These are phyloP conservation scores for Epichloe uncinata DNA, from an alignment of 2,329 filamentous ascomycete genomes.

Conservation along the genomic window DNA sequence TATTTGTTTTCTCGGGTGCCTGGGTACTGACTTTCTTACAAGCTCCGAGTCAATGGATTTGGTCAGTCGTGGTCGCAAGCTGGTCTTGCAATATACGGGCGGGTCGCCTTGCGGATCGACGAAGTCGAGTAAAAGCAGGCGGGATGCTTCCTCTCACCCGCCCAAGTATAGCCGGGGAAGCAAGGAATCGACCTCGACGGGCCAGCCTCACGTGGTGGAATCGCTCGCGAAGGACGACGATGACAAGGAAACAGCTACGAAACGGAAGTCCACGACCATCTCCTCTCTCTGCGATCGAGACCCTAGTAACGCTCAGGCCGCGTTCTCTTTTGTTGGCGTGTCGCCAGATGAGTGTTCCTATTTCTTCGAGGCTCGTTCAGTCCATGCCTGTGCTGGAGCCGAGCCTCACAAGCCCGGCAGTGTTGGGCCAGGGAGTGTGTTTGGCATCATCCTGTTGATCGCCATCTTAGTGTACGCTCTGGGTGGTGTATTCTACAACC, in stretches of 20 bases:
- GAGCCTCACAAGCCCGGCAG: constrained; percentile 61
- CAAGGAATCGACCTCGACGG: neutral
- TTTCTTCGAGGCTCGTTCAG: constrained; percentile 83
- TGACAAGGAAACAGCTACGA: constrained; percentile 11
- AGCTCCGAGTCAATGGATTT: constrained; percentile 37
- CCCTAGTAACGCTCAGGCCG: constrained; percentile 51
- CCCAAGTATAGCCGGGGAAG: neutral
- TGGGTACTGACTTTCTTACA: neutral
- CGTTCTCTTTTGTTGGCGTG: constrained; percentile 68
- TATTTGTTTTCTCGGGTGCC: neutral
- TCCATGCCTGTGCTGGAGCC: constrained; percentile 59
- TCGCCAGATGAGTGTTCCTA: constrained; percentile 88
- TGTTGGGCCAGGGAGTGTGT: constrained; percentile 61
- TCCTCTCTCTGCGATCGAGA: constrained; percentile 89
- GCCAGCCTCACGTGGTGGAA: constrained; percentile 7
- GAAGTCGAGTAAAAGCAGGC: constrained; percentile 21
- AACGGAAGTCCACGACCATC: constrained; percentile 71
- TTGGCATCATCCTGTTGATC: constrained; percentile 68
- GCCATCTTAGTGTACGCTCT: constrained; percentile 80
- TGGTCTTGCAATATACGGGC: constrained; percentile 63
- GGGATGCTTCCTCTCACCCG: neutral
- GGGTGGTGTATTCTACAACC: constrained; percentile 89
- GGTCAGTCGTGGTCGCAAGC: constrained; percentile 53
- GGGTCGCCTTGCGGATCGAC: constrained; percentile 55
- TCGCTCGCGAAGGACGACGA: constrained; percentile 20